Base-by-base conservation (phyloP, 106 monocot species). In the Platanthera zijinensis region DNA sequence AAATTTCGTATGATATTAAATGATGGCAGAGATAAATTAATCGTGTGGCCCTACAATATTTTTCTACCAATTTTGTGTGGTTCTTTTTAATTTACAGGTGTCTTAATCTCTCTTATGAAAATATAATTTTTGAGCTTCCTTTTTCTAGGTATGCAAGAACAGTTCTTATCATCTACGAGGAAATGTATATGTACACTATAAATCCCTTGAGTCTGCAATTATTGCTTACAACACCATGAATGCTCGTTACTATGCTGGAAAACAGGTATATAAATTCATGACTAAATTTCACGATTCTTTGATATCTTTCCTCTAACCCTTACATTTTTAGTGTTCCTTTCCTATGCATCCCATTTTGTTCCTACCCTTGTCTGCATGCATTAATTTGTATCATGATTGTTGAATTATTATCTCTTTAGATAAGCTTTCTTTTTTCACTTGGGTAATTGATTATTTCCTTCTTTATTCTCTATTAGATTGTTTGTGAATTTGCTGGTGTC, bases 181-280 rank as follows among this genome's bases (percentile, higher is more conserved):
- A 80, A 97, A 97, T 90, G 89, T 94, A 0, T 97, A 97, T 71
- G 94, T 97, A 78, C 97, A 97, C 73, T 97, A 97, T 76, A 97
- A 86, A 72, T 86, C 83, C 49, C 69, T 97, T 71, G 91, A 94
- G 22, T 97, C 97, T 54, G 91, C 97, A 49, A 71, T 89, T 84
- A 85, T 94, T 80, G 97, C 97, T 52, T 86, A 84, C 79, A 89
- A 82, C 71, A 78, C 82, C 73, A 91, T 94, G 67, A 97, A 94
- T 86, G 89, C 83, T 25, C 97, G 97, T 14, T 94, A 82, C 85
- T 97, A 88, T 85, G 97, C 89, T 82, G 97, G 94, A 78, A 97
- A 97, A 77, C 90, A 91, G 91, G 97, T 91, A 83, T 28, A 9
- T 66, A 72, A 15, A 69, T 9, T 50, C 25, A 18, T 48, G 15